Conservation (phyloP, 148 eudicot species). For the Euryodendron excelsum region DNA sequence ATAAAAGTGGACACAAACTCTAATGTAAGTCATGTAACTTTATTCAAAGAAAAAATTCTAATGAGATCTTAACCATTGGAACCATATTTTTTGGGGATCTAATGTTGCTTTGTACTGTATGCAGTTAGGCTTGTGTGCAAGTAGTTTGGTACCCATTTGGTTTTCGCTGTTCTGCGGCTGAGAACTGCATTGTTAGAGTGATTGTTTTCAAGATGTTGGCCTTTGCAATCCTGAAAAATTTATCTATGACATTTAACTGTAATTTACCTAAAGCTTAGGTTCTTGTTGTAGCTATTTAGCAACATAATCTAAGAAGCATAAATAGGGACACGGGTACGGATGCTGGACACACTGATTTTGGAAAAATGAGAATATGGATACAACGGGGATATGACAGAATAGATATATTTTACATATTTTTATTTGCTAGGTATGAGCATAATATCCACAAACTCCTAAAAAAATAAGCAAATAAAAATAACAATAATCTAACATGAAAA, state of each 20-base stretch:
- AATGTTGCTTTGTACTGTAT: not conserved
- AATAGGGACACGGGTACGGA: too few species aligned
- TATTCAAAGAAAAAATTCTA: not conserved
- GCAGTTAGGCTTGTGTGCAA: not conserved
- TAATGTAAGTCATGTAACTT: slow-evolving; percentile 46
- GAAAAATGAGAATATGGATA: too few species aligned
- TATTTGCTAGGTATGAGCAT: too few species aligned
- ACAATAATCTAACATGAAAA: too few species aligned
- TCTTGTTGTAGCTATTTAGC: not conserved
- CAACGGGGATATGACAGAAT: too few species aligned
- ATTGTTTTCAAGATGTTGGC: not conserved
- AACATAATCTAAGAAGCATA: not conserved
- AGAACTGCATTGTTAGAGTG: not conserved
- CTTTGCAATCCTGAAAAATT: not conserved
- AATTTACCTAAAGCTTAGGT: not conserved
- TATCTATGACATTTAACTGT: not conserved
- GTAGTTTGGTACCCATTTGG: not conserved
- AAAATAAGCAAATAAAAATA: too few species aligned
- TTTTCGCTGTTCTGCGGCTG: not conserved
- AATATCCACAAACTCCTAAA: too few species aligned
- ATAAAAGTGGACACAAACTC: slow-evolving; percentile 80
- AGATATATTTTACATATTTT: too few species aligned
- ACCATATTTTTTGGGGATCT: not conserved
- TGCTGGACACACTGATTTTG: too few species aligned
- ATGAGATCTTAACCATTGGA: not conserved